phyloP scores from a whole-genome alignment of 345 rosid genomes.

The Camelina laxa region DNA sequence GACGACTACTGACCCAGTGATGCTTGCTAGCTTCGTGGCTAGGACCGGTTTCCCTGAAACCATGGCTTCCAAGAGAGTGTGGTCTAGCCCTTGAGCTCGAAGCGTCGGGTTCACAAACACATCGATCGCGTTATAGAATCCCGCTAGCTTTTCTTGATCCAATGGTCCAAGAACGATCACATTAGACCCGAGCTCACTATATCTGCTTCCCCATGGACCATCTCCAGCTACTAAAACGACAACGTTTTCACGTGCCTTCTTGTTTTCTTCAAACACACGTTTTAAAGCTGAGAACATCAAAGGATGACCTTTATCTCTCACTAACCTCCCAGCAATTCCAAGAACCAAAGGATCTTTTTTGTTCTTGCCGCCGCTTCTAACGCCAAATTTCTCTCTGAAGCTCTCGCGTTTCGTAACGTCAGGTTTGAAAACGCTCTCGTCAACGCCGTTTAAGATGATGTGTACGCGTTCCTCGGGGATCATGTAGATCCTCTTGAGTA shows the following conservation, averaged over 20 bases:
- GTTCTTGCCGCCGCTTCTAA: slow-evolving; percentile 44
- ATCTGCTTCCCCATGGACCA: slow-evolving; percentile 94
- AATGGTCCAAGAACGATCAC: slow-evolving; percentile 77
- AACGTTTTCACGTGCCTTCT: slow-evolving; percentile 49
- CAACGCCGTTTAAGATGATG: slow-evolving; percentile 83
- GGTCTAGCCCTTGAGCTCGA: slow-evolving; percentile 93
- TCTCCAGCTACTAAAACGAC: slow-evolving; percentile 82
- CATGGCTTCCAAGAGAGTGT: slow-evolving; percentile 90
- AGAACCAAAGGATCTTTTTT: slow-evolving; percentile 48
- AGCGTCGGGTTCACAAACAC: slow-evolving; percentile 85
- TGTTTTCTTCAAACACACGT: slow-evolving; percentile 63
- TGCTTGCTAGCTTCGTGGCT: slow-evolving; percentile 86
- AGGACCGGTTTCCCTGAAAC: slow-evolving; percentile 76
- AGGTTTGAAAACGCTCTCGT: slow-evolving; percentile 68
- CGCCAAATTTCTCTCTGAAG: slow-evolving; percentile 59
- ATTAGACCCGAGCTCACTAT: slow-evolving; percentile 67
- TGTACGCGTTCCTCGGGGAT: slow-evolving; percentile 94
- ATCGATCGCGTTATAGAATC: slow-evolving; percentile 82
- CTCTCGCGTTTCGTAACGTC: slow-evolving; percentile 55
- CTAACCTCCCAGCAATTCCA: slow-evolving; percentile 92
- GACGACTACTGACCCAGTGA: slow-evolving; percentile 73
- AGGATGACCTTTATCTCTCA: slow-evolving; percentile 89
- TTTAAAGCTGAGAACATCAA: slow-evolving; percentile 76
- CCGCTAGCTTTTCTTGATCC: slow-evolving; percentile 72
- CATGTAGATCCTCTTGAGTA: slow-evolving; percentile 87